A percentile compares a stretch with the other conserved stretches of the same genome.
phyloP scores from a whole-genome alignment of 305 asterid species.

The Fraxinus albicans region DNA sequence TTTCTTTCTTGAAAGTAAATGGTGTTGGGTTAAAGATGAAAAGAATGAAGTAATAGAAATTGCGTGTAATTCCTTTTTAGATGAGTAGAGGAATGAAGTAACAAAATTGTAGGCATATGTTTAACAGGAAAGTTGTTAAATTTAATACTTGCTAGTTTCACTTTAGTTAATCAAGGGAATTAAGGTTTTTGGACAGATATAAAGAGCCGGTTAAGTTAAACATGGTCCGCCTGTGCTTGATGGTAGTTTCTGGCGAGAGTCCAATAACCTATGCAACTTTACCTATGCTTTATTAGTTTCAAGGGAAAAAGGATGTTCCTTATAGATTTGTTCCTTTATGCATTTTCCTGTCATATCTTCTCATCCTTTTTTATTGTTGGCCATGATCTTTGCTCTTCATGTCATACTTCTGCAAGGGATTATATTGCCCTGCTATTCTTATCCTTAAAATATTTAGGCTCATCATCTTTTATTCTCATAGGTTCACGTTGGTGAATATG shows the following conservation, averaged over 20 bases:
- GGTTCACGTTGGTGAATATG: slow-evolving; percentile 98
- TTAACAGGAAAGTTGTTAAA: neutral
- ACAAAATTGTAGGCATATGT: neutral
- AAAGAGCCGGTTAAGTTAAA: neutral
- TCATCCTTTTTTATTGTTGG: neutral
- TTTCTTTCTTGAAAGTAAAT: neutral
- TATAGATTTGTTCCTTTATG: slow-evolving; percentile 2
- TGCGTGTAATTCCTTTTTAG: neutral
- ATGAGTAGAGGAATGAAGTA: neutral
- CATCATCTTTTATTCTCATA: slow-evolving; percentile 26
- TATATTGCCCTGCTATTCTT: neutral
- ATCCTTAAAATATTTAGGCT: slow-evolving; percentile 5
- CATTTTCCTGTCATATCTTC: neutral
- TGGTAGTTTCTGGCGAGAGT: neutral
- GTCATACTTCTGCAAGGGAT: slow-evolving; percentile 16
- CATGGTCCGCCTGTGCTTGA: neutral
- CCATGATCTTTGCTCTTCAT: neutral
- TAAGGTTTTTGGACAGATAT: neutral
- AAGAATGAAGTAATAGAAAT: neutral
- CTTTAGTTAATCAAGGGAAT: neutral
- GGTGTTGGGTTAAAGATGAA: neutral
- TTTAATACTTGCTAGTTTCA: neutral
- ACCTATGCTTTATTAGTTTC: neutral
- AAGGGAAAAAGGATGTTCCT: neutral
- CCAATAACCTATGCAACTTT: neutral